Evolutionary conservation across 345 rosid species (phyloP), one percentile per base, ranked within the genome.

Genomic region (Lumnitzera littorea): DNA sequence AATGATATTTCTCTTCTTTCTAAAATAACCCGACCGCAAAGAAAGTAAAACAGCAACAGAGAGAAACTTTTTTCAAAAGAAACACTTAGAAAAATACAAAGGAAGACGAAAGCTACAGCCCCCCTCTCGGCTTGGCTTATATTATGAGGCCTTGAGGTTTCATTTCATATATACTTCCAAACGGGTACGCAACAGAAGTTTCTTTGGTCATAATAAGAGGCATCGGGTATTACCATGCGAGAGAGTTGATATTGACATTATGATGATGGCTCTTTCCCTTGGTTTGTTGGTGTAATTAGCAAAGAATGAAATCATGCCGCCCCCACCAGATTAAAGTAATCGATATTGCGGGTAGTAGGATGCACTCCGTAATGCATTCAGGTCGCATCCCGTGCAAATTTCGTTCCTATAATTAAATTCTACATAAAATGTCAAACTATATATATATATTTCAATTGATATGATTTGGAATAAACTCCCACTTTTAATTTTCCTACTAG

Each of bases 211-310:
- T 20, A 20, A 1, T 5, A 57, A 52, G 24, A 24, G 58, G 23
- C 13, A 43, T 20, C 14, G 65, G 52, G 53, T 43, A 23, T 41
- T 31, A 52, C 53, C 59, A 53, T 62, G 29, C 15, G 58, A 53
- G 46, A 13, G 36, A 0, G 46, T 46, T 46, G 59, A 53, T 5
- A n/a, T 15, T 5, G 66, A 62, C 58, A 15, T 20, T 20, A 20
- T 54, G 50, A 41, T 53, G 59, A 9, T 55, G 56, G 56, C 43
- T 36, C 7, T 36, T 47, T 27, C 58, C 8, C 2, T 12, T 48
- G 51, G 57, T 50, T 13, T 51, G 12, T 46, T 53, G 66, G 48
- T 51, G 25, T 16, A 48, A 63, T 53, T 24, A 46, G 20, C 23
- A 25, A 27, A 48, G 61, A 48, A 55, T 36, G 43, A 5, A 36